Conservation (phyloP, 805 yeast genomes). For the Nakazawaea sp. region DNA sequence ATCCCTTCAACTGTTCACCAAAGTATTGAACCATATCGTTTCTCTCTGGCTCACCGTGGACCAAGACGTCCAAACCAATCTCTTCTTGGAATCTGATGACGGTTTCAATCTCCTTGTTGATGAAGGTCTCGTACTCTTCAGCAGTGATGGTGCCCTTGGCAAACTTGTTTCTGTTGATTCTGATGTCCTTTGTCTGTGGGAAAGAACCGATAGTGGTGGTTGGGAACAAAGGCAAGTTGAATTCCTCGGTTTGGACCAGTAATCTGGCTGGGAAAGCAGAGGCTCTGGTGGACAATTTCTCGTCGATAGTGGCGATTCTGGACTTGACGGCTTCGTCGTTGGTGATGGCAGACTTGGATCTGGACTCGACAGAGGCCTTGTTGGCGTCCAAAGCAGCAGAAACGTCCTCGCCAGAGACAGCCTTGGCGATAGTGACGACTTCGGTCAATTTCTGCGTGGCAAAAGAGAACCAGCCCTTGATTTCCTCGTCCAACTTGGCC, state of each 20-base stretch:
- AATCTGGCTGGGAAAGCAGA: constrained; percentile 84
- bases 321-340: constrained; percentile 86
- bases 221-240: constrained; percentile 98
- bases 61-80: constrained; percentile 95
- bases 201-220: constrained; percentile 99
- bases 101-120: constrained; percentile 90
- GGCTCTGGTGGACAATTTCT: constrained; percentile 74
- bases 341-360: constrained; percentile 83
- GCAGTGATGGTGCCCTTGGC: constrained; percentile 93
- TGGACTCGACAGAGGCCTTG: constrained; percentile 77
- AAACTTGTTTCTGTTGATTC: constrained; percentile 97
- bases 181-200: constrained; percentile 99
- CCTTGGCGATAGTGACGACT: constrained; percentile 87
- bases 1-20: constrained; percentile 98
- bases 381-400: constrained; percentile 74
- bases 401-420: constrained; percentile 78
- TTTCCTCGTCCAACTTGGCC: constrained; percentile 81
- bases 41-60: constrained; percentile 99
- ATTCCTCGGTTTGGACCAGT: constrained; percentile 76
- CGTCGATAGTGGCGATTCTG: constrained; percentile 73
- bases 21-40: constrained; percentile 99
- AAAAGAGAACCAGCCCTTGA: constrained; percentile 97
- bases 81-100: constrained; percentile 99
- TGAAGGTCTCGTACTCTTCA: constrained; percentile 93
- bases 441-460: constrained; percentile 94